Conservation (phyloP, 2,329 filamentous ascomycete species). For the Fusarium praegraminearum region DNA sequence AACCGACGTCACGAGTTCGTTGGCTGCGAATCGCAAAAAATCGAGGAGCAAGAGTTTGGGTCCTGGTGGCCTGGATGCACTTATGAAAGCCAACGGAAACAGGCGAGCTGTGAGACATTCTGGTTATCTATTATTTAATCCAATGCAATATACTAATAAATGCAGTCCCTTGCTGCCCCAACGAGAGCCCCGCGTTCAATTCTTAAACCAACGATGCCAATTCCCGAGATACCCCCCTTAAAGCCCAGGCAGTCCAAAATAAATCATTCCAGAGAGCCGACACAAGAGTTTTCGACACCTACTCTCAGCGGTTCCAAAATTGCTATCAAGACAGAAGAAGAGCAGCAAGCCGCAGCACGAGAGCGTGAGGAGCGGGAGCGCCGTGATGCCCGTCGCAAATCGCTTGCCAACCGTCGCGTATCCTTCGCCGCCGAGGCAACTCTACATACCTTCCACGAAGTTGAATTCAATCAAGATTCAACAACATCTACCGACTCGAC, state of each 20-base stretch:
- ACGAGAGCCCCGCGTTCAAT: constrained; percentile 73
- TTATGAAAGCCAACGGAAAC: constrained; percentile 81
- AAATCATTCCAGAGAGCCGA: constrained; percentile 35
- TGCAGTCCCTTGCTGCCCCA: constrained; percentile 68
- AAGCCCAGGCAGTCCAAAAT: constrained; percentile 56
- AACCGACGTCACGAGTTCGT: constrained; percentile 69
- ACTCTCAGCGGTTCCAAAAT: constrained; percentile 64
- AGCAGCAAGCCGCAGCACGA: constrained; percentile 75
- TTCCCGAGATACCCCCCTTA: constrained; percentile 74
- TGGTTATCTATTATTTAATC: not conserved
- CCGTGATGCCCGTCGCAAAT: constrained; percentile 90
- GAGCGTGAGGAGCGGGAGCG: constrained; percentile 80
- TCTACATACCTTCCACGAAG: constrained; percentile 94
- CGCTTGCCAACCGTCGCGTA: constrained; percentile 90
- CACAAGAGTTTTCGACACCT: constrained; percentile 18
- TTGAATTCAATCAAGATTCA: constrained; percentile 89
- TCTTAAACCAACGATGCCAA: constrained; percentile 81
- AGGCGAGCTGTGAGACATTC: constrained; percentile 76
- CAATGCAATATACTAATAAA: constrained; percentile 32
- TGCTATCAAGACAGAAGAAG: constrained; percentile 75
- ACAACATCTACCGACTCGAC: constrained; percentile 84
- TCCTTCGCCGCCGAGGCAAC: constrained; percentile 98
- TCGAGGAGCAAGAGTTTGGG: constrained; percentile 96
- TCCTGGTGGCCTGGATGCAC: constrained; percentile 86
- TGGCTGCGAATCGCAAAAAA: constrained; percentile 71